Percentiles rank a stretch among this genome's conserved stretches.
Evolutionary conservation across 2,329 filamentous ascomycete genomes (phyloP).

Genomic region (Trichoderma harzianum): DNA sequence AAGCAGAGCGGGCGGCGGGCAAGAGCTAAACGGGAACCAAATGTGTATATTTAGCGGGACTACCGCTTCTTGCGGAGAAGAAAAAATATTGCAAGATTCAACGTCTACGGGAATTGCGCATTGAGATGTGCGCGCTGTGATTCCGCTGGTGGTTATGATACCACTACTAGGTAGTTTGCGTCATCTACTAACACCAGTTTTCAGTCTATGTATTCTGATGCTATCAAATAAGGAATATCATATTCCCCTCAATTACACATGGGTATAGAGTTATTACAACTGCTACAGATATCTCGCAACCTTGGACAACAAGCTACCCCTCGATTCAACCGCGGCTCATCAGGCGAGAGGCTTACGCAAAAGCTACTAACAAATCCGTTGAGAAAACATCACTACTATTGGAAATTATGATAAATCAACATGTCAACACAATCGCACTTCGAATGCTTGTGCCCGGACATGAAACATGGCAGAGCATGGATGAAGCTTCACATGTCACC

Average conservation of each 20-base stretch:
- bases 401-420: neutral
- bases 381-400: neutral
- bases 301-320: neutral
- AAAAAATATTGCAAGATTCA: neutral
- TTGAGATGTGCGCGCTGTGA: neutral
- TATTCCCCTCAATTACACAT: neutral
- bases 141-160: too few species aligned
- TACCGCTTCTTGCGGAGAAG: neutral
- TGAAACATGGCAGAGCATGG: neutral
- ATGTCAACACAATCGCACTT: neutral
- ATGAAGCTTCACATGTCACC: neutral
- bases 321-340: neutral
- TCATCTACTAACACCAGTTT: neutral
- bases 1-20: conserved; percentile 57
- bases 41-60: conserved; percentile 14
- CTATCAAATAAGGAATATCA: neutral
- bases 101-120: neutral
- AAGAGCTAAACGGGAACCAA: neutral
- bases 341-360: neutral
- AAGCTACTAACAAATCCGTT: neutral
- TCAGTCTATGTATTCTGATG: neutral
- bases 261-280: neutral
- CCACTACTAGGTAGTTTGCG: neutral
- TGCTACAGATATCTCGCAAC: neutral
- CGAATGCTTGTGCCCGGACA: neutral